A percentile compares a stretch with the other conserved stretches of the same genome.
Evolutionary conservation across 768 basidiomycete genomes (phyloP).

Genomic region (Suillus subaureus): DNA sequence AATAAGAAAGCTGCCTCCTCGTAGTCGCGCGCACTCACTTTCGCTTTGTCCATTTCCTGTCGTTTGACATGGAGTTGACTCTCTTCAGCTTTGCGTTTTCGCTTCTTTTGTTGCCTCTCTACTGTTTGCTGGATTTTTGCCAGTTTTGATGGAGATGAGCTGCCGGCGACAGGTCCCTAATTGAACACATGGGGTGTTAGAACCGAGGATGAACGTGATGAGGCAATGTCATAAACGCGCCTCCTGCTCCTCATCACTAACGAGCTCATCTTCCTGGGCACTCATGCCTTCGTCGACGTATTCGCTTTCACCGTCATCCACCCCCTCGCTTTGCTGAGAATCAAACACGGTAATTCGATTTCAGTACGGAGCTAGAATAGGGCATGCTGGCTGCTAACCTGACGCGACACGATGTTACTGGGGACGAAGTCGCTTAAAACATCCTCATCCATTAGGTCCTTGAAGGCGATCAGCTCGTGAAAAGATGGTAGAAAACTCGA

Average conservation of each 20-base stretch:
- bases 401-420: conserved; percentile 87
- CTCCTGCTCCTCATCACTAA: conserved; percentile 53
- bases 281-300: conserved; percentile 56
- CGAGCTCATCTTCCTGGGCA: conserved; percentile 63
- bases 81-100: conserved; percentile 68
- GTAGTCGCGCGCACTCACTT: conserved; percentile 45
- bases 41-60: conserved; percentile 87
- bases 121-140: conserved; percentile 40
- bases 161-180: conserved; percentile 24
- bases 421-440: conserved; percentile 90
- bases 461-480: neutral
- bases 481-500: conserved; percentile 8
- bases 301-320: conserved; percentile 72
- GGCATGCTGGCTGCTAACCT: conserved; percentile 47
- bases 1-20: conserved; percentile 18
- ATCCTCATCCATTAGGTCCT: conserved; percentile 59
- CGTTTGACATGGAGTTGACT: conserved; percentile 69
- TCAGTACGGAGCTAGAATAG: conserved; percentile 12
- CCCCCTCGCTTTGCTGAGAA: conserved; percentile 62
- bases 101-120: conserved; percentile 47
- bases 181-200: conserved; percentile 9
- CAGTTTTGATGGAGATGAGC: conserved; percentile 33
- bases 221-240: conserved; percentile 21
- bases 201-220: conserved; percentile 5
- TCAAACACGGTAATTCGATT: conserved; percentile 30